phyloP scores from a whole-genome alignment of 768 basidiomycete species.

The Mycena amicta region DNA sequence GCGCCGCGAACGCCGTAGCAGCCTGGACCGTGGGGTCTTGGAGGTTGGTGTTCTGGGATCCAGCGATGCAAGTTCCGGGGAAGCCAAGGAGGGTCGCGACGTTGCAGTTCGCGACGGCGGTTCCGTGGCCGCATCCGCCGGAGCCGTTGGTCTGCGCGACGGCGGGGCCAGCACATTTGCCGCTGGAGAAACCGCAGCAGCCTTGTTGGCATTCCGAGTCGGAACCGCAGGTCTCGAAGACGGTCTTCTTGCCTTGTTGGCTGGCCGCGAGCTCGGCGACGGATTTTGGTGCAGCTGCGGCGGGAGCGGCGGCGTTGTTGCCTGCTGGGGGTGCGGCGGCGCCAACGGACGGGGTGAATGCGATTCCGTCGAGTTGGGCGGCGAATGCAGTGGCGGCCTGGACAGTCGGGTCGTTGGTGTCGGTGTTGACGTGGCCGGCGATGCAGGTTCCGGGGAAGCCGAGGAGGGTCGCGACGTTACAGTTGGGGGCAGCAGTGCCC shows the following conservation, averaged over 20 bases:
- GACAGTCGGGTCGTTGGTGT: slow-evolving; percentile 3
- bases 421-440: neutral
- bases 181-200: slow-evolving; percentile 28
- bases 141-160: slow-evolving; percentile 27
- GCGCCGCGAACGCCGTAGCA: slow-evolving; percentile 3
- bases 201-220: slow-evolving; percentile 28
- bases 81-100: slow-evolving; percentile 22
- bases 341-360: slow-evolving; percentile 6
- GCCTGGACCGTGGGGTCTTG: slow-evolving; percentile 4
- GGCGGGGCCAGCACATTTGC: slow-evolving; percentile 29
- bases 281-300: neutral
- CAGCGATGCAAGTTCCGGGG: neutral
- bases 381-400: slow-evolving; percentile 5
- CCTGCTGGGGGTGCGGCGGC: neutral
- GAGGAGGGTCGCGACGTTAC: slow-evolving; percentile 9
- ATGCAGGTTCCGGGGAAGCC: slow-evolving; percentile 2
- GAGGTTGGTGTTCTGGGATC: slow-evolving; percentile 1
- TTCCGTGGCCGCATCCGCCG: slow-evolving; percentile 28
- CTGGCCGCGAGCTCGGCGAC: neutral
- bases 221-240: slow-evolving; percentile 20
- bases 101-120: slow-evolving; percentile 25
- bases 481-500: slow-evolving; percentile 10
- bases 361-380: slow-evolving; percentile 8
- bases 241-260: slow-evolving; percentile 11
- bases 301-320: slow-evolving; percentile 1